Evolutionary conservation across 495 filamentous ascomycete genomes (phyloP).

Genomic region (Cladorrhinum samala): DNA sequence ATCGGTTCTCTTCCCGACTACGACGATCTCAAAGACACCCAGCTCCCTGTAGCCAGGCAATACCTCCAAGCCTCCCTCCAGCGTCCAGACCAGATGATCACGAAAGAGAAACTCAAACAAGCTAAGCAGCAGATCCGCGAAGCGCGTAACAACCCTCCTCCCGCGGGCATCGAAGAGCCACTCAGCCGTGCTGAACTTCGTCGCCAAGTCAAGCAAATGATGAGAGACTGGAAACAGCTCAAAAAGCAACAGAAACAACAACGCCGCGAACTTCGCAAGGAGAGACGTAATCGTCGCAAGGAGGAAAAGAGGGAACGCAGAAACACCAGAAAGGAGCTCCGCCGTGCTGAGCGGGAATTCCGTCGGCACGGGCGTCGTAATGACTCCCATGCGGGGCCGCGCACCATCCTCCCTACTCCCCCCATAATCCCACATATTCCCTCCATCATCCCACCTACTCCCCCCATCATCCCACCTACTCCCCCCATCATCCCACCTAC

Average conservation of each 20-base stretch:
- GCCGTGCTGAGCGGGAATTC: slow-evolving; percentile 18
- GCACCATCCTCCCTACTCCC: background rate
- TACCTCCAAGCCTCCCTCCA: slow-evolving; percentile 34
- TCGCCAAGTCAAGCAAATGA: slow-evolving; percentile 32
- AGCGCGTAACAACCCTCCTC: slow-evolving; percentile 22
- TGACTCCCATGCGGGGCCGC: background rate
- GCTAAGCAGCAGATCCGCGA: slow-evolving; percentile 34
- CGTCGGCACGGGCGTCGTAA: slow-evolving; percentile 8
- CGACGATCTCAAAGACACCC: slow-evolving; percentile 36
- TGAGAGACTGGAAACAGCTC: slow-evolving; percentile 34
- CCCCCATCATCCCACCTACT: background rate
- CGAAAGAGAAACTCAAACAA: slow-evolving; percentile 32
- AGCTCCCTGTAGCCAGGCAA: slow-evolving; percentile 34
- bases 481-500: too few relatives aligned
- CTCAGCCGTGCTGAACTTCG: slow-evolving; percentile 23
- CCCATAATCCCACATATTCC: background rate
- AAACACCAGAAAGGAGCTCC: slow-evolving; percentile 20
- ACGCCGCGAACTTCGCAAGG: slow-evolving; percentile 20
- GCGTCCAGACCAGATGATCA: slow-evolving; percentile 39
- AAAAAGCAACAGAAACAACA: slow-evolving; percentile 35
- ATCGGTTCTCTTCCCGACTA: slow-evolving; percentile 42
- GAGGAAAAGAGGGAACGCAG: slow-evolving; percentile 29
- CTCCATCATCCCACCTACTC: background rate
- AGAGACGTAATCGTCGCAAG: slow-evolving; percentile 19
- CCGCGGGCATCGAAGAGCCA: slow-evolving; percentile 12